Evolutionary conservation across 768 basidiomycete species (phyloP).

Genomic region (Suillus hirtellus): DNA sequence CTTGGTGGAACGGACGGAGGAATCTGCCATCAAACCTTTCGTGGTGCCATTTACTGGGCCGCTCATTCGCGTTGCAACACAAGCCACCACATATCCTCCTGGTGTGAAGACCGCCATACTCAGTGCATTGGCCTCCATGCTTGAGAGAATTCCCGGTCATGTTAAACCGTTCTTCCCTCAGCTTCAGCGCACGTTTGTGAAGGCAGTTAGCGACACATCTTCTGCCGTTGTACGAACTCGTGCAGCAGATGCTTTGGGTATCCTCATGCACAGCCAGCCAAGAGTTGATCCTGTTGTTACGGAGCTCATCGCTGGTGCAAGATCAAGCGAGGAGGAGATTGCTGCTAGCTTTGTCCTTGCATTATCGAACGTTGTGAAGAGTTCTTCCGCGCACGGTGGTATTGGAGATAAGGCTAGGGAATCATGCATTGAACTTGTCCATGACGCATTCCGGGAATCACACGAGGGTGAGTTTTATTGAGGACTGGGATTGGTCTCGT

Average conservation of each 20-base stretch:
- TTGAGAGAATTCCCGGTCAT: constrained; percentile 81
- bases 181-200: constrained; percentile 93
- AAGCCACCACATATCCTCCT: constrained; percentile 86
- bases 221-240: constrained; percentile 77
- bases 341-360: constrained; percentile 76
- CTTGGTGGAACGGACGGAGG: constrained; percentile 86
- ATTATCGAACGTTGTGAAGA: constrained; percentile 71
- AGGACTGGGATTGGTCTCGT: constrained; percentile 3
- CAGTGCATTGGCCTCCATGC: constrained; percentile 79
- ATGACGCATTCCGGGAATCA: constrained; percentile 73
- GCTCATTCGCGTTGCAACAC: constrained; percentile 91
- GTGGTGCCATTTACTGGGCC: constrained; percentile 96
- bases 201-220: constrained; percentile 80
- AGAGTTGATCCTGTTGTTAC: constrained; percentile 93
- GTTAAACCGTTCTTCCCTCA: constrained; percentile 99
- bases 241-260: constrained; percentile 83
- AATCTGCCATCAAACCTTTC: constrained; percentile 86
- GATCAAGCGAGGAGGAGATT: constrained; percentile 66
- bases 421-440: constrained; percentile 69
- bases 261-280: constrained; percentile 87
- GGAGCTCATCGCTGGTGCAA: constrained; percentile 69
- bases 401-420: constrained; percentile 77
- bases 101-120: constrained; percentile 93
- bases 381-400: constrained; percentile 58
- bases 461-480: constrained; percentile 55